phyloP scores from a whole-genome alignment of 2,329 filamentous ascomycete species.

The Aureobasidium zeae region DNA sequence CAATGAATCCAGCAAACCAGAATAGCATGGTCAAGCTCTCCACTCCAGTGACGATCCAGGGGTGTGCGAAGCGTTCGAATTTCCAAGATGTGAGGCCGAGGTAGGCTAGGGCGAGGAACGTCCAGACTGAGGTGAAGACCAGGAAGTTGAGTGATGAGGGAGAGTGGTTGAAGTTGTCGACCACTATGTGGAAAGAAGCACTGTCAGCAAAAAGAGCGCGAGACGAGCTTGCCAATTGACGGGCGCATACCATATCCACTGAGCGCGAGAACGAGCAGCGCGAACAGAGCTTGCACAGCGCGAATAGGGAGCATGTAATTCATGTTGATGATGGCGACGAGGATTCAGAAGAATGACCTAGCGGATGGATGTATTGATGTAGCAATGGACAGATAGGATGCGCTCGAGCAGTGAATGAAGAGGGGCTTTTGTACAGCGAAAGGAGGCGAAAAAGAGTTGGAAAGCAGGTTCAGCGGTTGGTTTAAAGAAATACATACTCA shows the following conservation, averaged over 20 bases:
- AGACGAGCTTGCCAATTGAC: too few species aligned
- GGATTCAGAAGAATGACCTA: background rate
- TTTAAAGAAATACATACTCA: constrained; percentile 9
- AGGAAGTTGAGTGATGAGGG: constrained; percentile 63
- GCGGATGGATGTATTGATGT: background rate
- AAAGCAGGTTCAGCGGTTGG: background rate
- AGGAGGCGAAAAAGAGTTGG: background rate
- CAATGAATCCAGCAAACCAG: constrained; percentile 83
- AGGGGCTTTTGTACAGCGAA: constrained; percentile 1
- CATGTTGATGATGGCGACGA: background rate
- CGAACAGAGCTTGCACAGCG: constrained; percentile 56
- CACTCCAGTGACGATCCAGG: constrained; percentile 54
- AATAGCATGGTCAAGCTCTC: constrained; percentile 71
- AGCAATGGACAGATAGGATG: too few species aligned
- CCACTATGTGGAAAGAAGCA: constrained; percentile 39
- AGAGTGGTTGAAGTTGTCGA: constrained; percentile 28
- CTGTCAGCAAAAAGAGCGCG: background rate
- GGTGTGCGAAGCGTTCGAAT: constrained; percentile 45
- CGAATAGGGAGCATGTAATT: constrained; percentile 38
- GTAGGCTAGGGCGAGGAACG: constrained; percentile 59
- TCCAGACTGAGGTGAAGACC: constrained; percentile 71
- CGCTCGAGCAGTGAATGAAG: background rate
- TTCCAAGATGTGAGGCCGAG: constrained; percentile 53
- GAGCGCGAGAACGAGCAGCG: constrained; percentile 65
- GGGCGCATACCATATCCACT: constrained; percentile 56